Evolutionary conservation across 2,329 filamentous ascomycete genomes (phyloP), one percentile per base, ranked within the genome.

Genomic region (Neoascochyta sp.): DNA sequence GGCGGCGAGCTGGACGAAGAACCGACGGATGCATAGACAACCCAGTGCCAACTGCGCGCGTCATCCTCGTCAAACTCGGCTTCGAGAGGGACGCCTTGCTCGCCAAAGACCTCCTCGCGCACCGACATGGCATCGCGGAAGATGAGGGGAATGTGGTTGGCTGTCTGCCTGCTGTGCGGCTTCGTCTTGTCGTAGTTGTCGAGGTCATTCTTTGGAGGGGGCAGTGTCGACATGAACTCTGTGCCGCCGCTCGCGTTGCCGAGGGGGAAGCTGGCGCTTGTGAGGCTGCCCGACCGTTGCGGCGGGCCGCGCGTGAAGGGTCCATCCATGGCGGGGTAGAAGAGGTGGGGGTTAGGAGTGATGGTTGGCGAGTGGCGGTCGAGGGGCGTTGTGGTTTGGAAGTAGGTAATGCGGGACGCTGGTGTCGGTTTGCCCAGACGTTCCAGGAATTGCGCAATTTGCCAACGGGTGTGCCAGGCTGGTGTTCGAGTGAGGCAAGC

Each of bases 11-110:
- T 36, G 5, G 54, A 36, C 11, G 47, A 67, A 31, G 74, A 73
- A 36, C 56, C 60, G 33, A 83, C 71, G 10, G 73, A 79, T 26
- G 78, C 78, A 62, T 94, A 95, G n/a, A 81, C 70, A 16, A 95
- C 81, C 84, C 86, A 95, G 63, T 95, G 88, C 65, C 81, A 90
- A 46, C 79, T 81, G 19, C 85, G 76, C 1, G 73, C 46, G 60
- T 96, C 90, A 57, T 95, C 87, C 1, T 72, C 66, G 66, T 95
- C 90, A 44, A 86, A 74, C 61, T 96, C 89, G 43, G 79, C 76
- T 20, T 83, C 78, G 1, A 78, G 62, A 0, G 69, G 64, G 16
- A 76, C 69, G 13, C 66, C 60, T 42, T 80, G 77, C 53, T 80
- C 76, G 35, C 72, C 62, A 45, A 75, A 80, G 42, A 80, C 77